These are phyloP conservation scores for Pythium catenulatum DNA, from an alignment of 352 stramenopile species.

Conservation along the genomic window DNA sequence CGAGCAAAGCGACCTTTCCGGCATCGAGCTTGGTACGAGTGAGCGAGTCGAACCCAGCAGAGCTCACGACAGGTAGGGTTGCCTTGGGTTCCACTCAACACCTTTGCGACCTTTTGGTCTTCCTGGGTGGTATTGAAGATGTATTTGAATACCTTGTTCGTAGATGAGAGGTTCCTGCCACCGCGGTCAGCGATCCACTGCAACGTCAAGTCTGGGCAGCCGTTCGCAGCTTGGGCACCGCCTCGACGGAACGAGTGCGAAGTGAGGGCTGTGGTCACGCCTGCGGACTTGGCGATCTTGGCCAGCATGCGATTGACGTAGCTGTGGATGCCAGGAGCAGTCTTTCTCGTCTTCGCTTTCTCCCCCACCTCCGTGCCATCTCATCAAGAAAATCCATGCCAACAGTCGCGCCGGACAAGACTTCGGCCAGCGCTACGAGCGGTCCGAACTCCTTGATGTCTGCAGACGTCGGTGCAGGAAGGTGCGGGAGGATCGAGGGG, in stretches of 20 bases:
- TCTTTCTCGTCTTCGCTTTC: background rate
- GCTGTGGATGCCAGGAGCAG: constrained; percentile 34
- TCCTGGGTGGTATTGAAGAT: constrained; percentile 65
- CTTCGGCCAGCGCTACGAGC: background rate
- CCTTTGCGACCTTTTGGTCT: constrained; percentile 56
- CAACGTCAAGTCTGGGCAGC: background rate
- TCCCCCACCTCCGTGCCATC: background rate
- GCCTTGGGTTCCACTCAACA: constrained; percentile 44
- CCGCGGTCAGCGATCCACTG: constrained; percentile 65
- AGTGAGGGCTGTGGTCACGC: constrained; percentile 1
- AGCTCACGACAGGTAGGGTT: background rate
- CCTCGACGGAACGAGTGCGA: constrained; percentile 62
- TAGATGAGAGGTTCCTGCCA: constrained; percentile 50
- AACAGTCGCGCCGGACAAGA: background rate
- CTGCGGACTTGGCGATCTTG: background rate
- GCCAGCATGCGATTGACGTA: constrained; percentile 55
- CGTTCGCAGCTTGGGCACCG: constrained; percentile 54
- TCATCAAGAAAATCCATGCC: background rate
- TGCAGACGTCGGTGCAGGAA: background rate
- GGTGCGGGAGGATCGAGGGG: background rate
- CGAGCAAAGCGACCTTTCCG: too few relatives aligned
- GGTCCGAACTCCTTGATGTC: background rate
- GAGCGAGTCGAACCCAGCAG: background rate
- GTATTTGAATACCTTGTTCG: constrained; percentile 62
- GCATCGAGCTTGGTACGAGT: background rate